Base-by-base conservation (phyloP, 1,139 yeast species). In the Protomyces arabidopsidicola region DNA sequence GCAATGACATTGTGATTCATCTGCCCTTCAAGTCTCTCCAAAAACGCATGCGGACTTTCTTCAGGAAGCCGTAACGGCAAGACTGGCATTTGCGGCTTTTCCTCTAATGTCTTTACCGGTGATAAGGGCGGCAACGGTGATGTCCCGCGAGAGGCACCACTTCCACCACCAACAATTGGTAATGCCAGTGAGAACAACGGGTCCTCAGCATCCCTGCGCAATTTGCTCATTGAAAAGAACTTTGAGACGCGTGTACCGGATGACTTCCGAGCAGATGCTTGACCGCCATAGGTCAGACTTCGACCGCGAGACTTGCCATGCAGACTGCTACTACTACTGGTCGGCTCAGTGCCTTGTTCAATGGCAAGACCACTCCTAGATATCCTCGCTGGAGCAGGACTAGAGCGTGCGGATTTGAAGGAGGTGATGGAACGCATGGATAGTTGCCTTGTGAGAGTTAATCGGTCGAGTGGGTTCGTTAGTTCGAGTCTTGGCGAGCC, bases 1-100 rank as follows among this genome's bases (percentile, higher is more conserved):
- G 80, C 77, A 2, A 78, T 71, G 55, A 75, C 75, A 48, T 75
- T 74, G 0, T 77, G 79, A 63, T 75, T 75, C 2, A 76, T 71
- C 0, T 74, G 71, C 2, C 67, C 69, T 16, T 70, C 66, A 10
- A 81, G 67, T 56, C 72, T 73, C 0, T 64, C 66, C 24, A 81
- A 65, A 68, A 76, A 81, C 0, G 70, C 70, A 6, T 72, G 74
- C n/a, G 74, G 74, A 1, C 77, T 65, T 38, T 80, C 82, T 12
- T 69, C 70, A 0, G 67, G 71, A 2, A 65, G 68, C 1, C 75
- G 73, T 20, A 69, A 72, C 2, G 82, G 81, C 38, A 70, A 62
- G 2, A 52, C 51, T 20, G 50, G 14, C 6, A 42, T 18, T 10
- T 16, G 48, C 14, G 50, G 55, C 42, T 22, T 56, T 31, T 39